Conservation (phyloP, 306 rosid genomes). For the Lithocarpus polystachyus region DNA sequence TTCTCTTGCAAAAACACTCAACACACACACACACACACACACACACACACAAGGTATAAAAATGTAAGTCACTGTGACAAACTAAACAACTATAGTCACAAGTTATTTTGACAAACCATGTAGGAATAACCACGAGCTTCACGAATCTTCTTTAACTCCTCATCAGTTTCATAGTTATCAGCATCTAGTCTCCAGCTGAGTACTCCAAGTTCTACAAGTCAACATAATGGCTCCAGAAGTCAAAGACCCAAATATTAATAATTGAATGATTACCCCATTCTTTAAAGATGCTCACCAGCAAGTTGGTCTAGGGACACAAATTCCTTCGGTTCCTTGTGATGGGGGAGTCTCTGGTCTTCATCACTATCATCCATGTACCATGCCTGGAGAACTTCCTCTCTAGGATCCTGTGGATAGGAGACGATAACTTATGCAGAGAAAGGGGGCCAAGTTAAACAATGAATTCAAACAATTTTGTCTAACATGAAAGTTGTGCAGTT, state of each 20-base stretch:
- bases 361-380: conserved; percentile 97
- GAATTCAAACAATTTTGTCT: background rate
- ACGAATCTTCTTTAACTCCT: conserved; percentile 87
- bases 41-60: background rate
- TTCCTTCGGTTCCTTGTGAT: conserved; percentile 83
- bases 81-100: background rate
- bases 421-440: background rate
- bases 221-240: conserved; percentile 6
- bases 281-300: conserved; percentile 45
- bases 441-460: background rate
- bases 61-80: background rate
- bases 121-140: conserved; percentile 87
- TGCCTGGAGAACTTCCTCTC: conserved; percentile 94
- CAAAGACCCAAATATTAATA: background rate
- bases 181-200: conserved; percentile 93
- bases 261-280: conserved; percentile 3
- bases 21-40: no score
- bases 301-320: conserved; percentile 78
- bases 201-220: conserved; percentile 87
- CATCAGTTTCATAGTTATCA: conserved; percentile 78
- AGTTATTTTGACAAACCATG: conserved; percentile 49
- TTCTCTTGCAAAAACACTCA: background rate
- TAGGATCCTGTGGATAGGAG: conserved; percentile 60
- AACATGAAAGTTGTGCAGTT: background rate
- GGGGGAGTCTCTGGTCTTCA: conserved; percentile 95